phyloP scores from a whole-genome alignment of 371 early-diverging fungal genomes.

The Mortierella polycephala region DNA sequence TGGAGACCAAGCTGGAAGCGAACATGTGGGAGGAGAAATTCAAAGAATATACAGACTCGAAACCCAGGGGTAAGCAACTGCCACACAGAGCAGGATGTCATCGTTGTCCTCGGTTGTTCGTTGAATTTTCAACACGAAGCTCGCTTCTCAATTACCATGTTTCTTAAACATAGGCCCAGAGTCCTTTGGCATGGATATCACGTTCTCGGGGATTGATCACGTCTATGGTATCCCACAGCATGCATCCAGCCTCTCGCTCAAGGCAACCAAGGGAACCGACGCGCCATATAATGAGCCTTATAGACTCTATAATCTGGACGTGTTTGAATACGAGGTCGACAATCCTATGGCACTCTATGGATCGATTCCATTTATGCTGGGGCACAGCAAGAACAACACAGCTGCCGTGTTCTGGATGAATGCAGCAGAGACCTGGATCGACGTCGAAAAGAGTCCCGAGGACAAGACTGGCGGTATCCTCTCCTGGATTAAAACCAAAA shows the following conservation, averaged over 20 bases:
- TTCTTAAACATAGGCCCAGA: slow-evolving; percentile 73
- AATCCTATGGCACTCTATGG: slow-evolving; percentile 97
- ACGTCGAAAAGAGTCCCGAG: slow-evolving; percentile 74
- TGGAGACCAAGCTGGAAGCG: slow-evolving; percentile 59
- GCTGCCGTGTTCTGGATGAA: slow-evolving; percentile 92
- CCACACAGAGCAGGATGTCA: not conserved
- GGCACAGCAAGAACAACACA: slow-evolving; percentile 75
- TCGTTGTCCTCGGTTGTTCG: not conserved
- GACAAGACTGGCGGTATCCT: slow-evolving; percentile 21
- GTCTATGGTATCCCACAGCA: slow-evolving; percentile 98
- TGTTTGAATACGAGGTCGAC: slow-evolving; percentile 95
- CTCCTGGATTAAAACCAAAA: slow-evolving; percentile 52
- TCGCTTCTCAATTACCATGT: not conserved
- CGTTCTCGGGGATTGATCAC: slow-evolving; percentile 87
- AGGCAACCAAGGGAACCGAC: slow-evolving; percentile 83
- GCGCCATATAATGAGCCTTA: slow-evolving; percentile 91
- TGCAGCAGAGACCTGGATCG: slow-evolving; percentile 97
- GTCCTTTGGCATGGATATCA: slow-evolving; percentile 92
- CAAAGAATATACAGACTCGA: slow-evolving; percentile 86
- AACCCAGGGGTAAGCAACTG: slow-evolving; percentile 80
- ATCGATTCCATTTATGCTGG: slow-evolving; percentile 92
- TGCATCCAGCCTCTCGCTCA: slow-evolving; percentile 84
- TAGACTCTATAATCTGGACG: slow-evolving; percentile 97
- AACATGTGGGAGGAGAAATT: slow-evolving; percentile 92
- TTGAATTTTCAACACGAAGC: not conserved